Base-by-base conservation (phyloP, 2,329 filamentous ascomycete species). In the Cladosporium sp. region DNA sequence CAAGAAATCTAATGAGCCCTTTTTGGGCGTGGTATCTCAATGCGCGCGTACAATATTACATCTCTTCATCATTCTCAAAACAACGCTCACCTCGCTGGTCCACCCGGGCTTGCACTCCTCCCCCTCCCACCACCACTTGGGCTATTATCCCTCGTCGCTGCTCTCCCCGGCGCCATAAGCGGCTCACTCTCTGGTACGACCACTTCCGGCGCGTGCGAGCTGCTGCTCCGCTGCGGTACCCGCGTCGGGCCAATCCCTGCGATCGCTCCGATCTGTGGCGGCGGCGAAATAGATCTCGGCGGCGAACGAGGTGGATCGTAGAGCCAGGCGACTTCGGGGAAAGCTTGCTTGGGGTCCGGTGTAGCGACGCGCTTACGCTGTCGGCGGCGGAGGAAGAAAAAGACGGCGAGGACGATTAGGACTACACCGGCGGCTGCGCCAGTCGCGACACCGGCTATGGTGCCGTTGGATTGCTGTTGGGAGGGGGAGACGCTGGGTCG, bases 371-470 rank as follows among this genome's bases (percentile, higher is more conserved):
- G 43, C 41, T 54, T 46, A 32, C 52, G 53, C 13, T 45, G 35
- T 16, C 52, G 52, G 32, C 56, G 54, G 11, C 58, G 51, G 14
- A 45, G 50, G 49, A 56, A 43, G 48, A 51, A 59, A 14, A 55
- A 31, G 13, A 40, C 46, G 4, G 48, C 33, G 14, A 59, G 46
- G 31, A 52, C 11, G 22, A 59, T 22, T 9, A 58, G 35, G 38
- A 59, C 52, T n/a, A 49, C 52, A 42, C 43, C 58, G 14, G 58
- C 58, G 44, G 48, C 48, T 3, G 50, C 37, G 38, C 58, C 58
- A 33, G 56, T 56, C 14, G 56, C 56, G 19, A 59, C 54, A 42
- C 58, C 58, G 33, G 56, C 58, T 16, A 59, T 50, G 13, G 58
- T 55, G 9, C 54, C 58, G 38, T 56, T 55, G 22, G 56, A 41